A percentile compares a stretch with the other conserved stretches of the same genome.
Conservation (phyloP, 352 stramenopile species). For the Phytophthora pini region DNA sequence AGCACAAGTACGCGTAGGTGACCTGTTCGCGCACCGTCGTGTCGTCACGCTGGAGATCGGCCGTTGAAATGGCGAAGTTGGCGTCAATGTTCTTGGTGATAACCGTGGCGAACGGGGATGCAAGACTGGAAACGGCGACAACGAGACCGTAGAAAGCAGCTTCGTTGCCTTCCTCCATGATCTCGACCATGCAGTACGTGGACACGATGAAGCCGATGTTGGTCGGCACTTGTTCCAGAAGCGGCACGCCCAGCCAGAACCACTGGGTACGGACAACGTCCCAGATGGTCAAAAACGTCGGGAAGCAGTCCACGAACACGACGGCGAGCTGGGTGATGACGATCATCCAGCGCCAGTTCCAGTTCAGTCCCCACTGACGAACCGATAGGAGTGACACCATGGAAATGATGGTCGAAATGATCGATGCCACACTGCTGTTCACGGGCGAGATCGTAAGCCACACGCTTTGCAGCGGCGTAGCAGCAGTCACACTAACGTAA, state of each 20-base stretch:
- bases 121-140: conserved; percentile 45
- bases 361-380: conserved; percentile 48
- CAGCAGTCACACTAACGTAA: conserved; percentile 49
- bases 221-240: conserved; percentile 48
- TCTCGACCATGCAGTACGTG: conserved; percentile 60
- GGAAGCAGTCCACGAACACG: conserved; percentile 51
- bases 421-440: conserved; percentile 46
- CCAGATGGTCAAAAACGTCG: conserved; percentile 58
- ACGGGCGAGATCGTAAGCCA: conserved; percentile 55
- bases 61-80: conserved; percentile 51
- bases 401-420: conserved; percentile 48
- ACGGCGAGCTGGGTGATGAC: conserved; percentile 44
- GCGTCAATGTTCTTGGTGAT: conserved; percentile 65
- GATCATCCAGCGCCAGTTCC: conserved; percentile 62
- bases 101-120: conserved; percentile 52
- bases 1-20: conserved; percentile 44
- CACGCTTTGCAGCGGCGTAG: conserved; percentile 50
- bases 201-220: conserved; percentile 59
- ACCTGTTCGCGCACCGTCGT: conserved; percentile 42
- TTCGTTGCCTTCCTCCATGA: conserved; percentile 58
- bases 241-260: conserved; percentile 61
- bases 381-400: conserved; percentile 38
- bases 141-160: conserved; percentile 58
- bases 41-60: conserved; percentile 48
- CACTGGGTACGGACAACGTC: conserved; percentile 60